Evolutionary conservation across 441 rosid species (phyloP).

Genomic region (Adansonia gregorii): DNA sequence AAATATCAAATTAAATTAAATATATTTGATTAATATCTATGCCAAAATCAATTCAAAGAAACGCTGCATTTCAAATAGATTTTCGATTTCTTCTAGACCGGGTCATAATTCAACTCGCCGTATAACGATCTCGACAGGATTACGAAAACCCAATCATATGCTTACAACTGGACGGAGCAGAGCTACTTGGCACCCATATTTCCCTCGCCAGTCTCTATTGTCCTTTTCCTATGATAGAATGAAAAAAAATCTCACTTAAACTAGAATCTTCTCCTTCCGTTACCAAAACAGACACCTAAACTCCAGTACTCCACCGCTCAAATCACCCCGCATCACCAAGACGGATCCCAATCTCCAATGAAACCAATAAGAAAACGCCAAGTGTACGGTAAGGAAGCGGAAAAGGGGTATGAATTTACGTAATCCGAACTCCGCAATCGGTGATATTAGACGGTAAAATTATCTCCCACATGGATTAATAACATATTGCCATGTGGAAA

Average conservation of each 20-base stretch:
- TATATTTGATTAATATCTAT: too few species aligned
- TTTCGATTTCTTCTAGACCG: too few species aligned
- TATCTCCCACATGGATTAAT: too few species aligned
- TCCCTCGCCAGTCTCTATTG: conserved; percentile 1
- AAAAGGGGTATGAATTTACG: not conserved
- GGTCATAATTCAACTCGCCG: not conserved
- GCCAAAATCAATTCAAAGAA: too few species aligned
- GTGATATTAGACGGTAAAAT: too few species aligned
- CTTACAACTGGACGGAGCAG: conserved; percentile 21
- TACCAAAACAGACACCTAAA: not conserved
- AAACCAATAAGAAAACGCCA: not conserved
- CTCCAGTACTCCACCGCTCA: not conserved
- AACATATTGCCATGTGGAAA: too few species aligned
- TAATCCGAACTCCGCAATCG: not conserved
- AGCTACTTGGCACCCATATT: not conserved
- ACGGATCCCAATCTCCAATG: not conserved
- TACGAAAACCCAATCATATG: not conserved
- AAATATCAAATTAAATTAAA: too few species aligned
- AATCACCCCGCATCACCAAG: not conserved
- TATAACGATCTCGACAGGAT: not conserved
- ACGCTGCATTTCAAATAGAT: too few species aligned
- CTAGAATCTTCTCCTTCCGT: not conserved
- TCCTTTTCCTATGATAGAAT: not conserved
- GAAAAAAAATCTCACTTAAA: not conserved
- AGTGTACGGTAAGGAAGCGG: not conserved